Conservation (phyloP, 441 rosid species). For the Sinapis alba region DNA sequence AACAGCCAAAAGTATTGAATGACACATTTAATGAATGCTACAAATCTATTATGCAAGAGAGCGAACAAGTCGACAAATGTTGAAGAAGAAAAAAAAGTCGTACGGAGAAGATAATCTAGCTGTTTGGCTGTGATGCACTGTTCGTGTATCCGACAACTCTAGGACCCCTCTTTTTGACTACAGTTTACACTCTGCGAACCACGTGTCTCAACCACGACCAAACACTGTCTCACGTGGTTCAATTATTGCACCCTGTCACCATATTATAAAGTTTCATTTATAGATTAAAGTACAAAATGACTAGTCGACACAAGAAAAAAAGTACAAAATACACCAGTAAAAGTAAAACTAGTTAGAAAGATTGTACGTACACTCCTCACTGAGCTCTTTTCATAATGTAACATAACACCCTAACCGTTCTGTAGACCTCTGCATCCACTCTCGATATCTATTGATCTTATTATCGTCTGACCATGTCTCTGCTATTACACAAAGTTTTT, state of each 20-base stretch:
- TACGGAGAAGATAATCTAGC: slow-evolving; percentile 30
- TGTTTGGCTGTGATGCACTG: slow-evolving; percentile 29
- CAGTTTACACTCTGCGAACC: slow-evolving; percentile 4
- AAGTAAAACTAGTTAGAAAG: not conserved
- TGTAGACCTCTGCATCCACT: not conserved
- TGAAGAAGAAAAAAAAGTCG: slow-evolving; percentile 1
- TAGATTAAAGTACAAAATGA: slow-evolving; percentile 18
- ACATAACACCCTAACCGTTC: not conserved
- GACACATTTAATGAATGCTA: slow-evolving; percentile 11
- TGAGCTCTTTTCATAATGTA: not conserved
- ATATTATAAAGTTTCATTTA: slow-evolving; percentile 5
- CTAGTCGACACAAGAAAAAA: slow-evolving; percentile 11
- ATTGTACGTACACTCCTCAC: not conserved
- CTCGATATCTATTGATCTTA: not conserved
- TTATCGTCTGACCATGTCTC: not conserved
- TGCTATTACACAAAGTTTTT: not conserved
- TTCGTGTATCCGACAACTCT: slow-evolving; percentile 18
- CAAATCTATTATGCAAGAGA: not conserved
- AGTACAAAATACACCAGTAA: not conserved
- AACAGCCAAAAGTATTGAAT: slow-evolving; percentile 26
- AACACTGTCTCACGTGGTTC: slow-evolving; percentile 34
- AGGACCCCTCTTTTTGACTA: slow-evolving; percentile 26
- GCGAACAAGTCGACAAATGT: slow-evolving; percentile 29
- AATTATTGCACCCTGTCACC: slow-evolving; percentile 31
- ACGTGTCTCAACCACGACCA: slow-evolving; percentile 23